Base-by-base conservation (phyloP, 2,329 filamentous ascomycete genomes). In the Hawksworthiomyces lignivorus region DNA sequence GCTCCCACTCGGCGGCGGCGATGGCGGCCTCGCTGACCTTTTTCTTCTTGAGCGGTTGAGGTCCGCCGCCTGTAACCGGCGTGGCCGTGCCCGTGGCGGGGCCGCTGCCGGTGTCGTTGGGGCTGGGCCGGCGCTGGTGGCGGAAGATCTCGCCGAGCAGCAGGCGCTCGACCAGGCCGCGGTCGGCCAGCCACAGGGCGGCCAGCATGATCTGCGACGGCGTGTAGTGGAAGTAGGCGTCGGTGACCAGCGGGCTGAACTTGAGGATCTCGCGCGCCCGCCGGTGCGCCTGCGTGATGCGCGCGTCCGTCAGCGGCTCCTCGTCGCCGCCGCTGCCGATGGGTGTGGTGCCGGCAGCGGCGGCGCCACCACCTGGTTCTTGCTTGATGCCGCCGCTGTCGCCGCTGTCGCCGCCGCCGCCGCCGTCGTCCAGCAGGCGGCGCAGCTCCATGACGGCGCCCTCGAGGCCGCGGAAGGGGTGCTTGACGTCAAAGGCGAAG, bases 221-320 rank as follows among this genome's bases (percentile, higher is more conserved):
- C 0, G 90, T 90, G 64, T 86, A 97, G 62, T 95, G 83, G 64
- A 97, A 96, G 65, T 97, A 97, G n/a, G 79, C 88, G 55, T 98
- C 92, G 20, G 90, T 95, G 47, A 96, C 73, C 38, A 94, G 68
- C 0, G 88, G 85, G 44, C 86, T 84, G 41, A 80, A 83, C 56
- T 87, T 87, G 41, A 94, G 75, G 35, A 87, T 72, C 17, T 81
- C 77, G 31, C 84, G 75, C 0, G 89, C 84, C 39, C 73, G 74
- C n/a, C 70, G 69, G 56, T 94, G 88, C 0, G 87, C 87, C 10
- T 70, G 69, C 36, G 64, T 64, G 22, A 79, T 64, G 20, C 71
- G 64, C 9, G 60, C 54, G 36, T 43, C 41, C 15, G 26, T 15
- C 12, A 37, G 18, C n/a, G 21, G 28, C 6, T 70, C 55, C 56